Evolutionary conservation across 371 early-diverging fungal species (phyloP).

Genomic region (Rhizomucor miehei): DNA sequence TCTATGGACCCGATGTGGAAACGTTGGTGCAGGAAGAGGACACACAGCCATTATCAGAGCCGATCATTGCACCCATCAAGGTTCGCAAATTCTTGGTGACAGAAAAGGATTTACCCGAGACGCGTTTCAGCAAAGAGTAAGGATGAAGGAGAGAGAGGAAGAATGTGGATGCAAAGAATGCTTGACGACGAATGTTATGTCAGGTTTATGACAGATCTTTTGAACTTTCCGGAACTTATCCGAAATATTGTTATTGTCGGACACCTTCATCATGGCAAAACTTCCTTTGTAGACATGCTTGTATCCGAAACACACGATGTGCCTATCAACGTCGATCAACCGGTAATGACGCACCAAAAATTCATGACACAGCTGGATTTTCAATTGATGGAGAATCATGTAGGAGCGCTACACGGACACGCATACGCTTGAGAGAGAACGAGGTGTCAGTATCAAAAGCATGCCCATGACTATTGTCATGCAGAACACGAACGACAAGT

Average conservation of each 20-base stretch:
- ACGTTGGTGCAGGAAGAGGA: conserved; percentile 97
- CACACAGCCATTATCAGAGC: conserved; percentile 93
- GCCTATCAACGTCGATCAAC: conserved; percentile 57
- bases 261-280: conserved; percentile 97
- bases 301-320: conserved; percentile 83
- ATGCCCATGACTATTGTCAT: conserved; percentile 92
- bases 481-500: conserved; percentile 83
- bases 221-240: conserved; percentile 75
- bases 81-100: conserved; percentile 80
- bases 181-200: not conserved
- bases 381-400: not conserved
- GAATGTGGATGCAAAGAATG: not conserved
- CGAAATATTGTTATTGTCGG: conserved; percentile 93
- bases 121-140: conserved; percentile 86
- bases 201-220: conserved; percentile 85
- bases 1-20: conserved; percentile 96
- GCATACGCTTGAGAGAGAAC: conserved; percentile 87
- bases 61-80: conserved; percentile 92
- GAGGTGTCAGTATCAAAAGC: conserved; percentile 88
- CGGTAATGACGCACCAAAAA: conserved; percentile 23
- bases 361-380: too few relatives aligned
- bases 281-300: conserved; percentile 90
- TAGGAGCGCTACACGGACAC: conserved; percentile 89
- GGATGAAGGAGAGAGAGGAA: conserved; percentile 3
- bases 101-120: conserved; percentile 83